A percentile compares a stretch with the other conserved stretches of the same genome.
phyloP scores from a whole-genome alignment of 2,329 filamentous ascomycete genomes.

The Hymenoscyphus scutula region DNA sequence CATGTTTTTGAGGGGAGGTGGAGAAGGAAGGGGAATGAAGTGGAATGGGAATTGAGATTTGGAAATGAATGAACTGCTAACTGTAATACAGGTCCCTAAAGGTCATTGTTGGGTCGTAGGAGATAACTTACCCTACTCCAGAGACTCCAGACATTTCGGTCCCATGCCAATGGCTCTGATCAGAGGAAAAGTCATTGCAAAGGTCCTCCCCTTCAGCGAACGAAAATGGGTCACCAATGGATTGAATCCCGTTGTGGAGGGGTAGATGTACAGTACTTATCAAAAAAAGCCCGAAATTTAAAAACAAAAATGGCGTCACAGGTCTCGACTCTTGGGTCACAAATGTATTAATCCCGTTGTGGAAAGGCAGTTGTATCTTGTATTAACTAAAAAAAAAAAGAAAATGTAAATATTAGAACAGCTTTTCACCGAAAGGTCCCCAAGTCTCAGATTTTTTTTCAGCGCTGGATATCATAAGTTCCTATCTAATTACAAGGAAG shows the following conservation, averaged over 20 bases:
- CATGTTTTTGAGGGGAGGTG: no score
- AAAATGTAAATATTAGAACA: neutral
- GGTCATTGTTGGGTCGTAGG: slow-evolving; percentile 91
- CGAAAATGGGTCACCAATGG: slow-evolving; percentile 50
- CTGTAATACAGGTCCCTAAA: slow-evolving; percentile 67
- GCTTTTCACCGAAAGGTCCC: neutral
- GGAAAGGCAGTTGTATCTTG: no score
- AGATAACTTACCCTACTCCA: slow-evolving; percentile 79
- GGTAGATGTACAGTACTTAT: slow-evolving; percentile 2
- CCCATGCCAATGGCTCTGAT: slow-evolving; percentile 83
- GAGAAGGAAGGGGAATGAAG: no score
- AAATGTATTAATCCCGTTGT: no score
- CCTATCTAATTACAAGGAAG: slow-evolving; percentile 39
- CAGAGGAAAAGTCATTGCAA: slow-evolving; percentile 74
- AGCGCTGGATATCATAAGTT: slow-evolving; percentile 35
- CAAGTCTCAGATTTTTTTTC: slow-evolving; percentile 10
- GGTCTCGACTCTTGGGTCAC: no score
- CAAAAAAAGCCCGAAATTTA: neutral
- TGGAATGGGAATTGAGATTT: no score
- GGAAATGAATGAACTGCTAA: neutral
- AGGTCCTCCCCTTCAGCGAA: slow-evolving; percentile 50
- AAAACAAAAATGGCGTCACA: no score
- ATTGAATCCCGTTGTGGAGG: slow-evolving; percentile 36
- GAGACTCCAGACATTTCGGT: slow-evolving; percentile 84
- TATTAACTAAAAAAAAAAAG: no score